These are phyloP conservation scores for Thalassiosira sp. DNA, from an alignment of 352 stramenopile genomes.

Conservation along the genomic window DNA sequence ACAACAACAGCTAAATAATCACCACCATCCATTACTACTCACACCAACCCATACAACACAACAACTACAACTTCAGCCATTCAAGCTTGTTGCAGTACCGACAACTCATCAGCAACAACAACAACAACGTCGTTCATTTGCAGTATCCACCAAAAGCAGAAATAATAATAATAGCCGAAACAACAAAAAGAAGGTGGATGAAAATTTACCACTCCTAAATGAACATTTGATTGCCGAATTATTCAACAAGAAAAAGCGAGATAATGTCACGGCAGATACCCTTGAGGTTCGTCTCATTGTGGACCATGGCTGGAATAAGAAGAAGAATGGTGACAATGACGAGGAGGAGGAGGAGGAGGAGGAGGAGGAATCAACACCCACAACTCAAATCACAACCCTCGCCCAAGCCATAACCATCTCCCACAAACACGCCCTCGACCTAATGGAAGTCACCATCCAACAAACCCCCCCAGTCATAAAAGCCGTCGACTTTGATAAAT, in stretches of 20 bases:
- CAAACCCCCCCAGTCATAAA: constrained; percentile 68
- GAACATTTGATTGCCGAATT: constrained; percentile 57
- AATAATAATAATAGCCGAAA: background rate
- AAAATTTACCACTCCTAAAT: constrained; percentile 43
- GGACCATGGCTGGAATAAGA: constrained; percentile 15
- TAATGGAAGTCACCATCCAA: constrained; percentile 60
- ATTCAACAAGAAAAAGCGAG: constrained; percentile 32
- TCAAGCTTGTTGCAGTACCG: no score
- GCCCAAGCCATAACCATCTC: constrained; percentile 59
- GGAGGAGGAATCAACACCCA: background rate
- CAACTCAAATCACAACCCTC: constrained; percentile 43
- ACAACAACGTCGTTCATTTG: background rate
- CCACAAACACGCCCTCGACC: constrained; percentile 51
- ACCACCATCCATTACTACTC: background rate
- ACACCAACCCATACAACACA: no score
- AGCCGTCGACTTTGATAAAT: constrained; percentile 57
- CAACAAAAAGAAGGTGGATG: background rate
- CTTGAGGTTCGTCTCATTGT: constrained; percentile 53
- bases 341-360: constrained; percentile 2
- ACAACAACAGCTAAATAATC: background rate
- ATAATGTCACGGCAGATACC: constrained; percentile 27
- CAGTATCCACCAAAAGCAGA: background rate
- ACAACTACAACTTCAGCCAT: no score
- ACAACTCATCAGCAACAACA: background rate
- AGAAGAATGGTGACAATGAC: background rate